Evolutionary conservation across 2,329 filamentous ascomycete genomes (phyloP).

Genomic region (Pleurostoma richardsiae): DNA sequence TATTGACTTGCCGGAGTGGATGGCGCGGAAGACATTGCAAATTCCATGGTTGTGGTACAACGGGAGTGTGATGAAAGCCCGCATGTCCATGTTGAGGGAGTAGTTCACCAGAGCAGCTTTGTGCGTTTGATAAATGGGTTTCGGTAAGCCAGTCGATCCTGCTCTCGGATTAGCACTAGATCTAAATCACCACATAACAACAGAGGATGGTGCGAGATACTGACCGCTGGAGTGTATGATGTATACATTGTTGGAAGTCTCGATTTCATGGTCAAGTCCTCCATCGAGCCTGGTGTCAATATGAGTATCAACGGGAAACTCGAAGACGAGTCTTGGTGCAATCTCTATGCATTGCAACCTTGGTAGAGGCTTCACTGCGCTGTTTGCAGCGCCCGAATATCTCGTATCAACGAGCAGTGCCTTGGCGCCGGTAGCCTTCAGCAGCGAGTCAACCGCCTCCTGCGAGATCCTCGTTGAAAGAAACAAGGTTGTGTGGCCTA

Average conservation of each 20-base stretch:
- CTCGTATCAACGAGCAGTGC: slow-evolving; percentile 17
- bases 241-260: slow-evolving; percentile 15
- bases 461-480: slow-evolving; percentile 27
- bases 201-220: not conserved
- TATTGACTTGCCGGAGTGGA: slow-evolving; percentile 44
- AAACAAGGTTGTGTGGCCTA: slow-evolving; percentile 43
- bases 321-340: slow-evolving; percentile 16
- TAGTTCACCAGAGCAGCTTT: slow-evolving; percentile 43
- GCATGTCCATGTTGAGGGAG: slow-evolving; percentile 29
- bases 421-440: slow-evolving; percentile 17
- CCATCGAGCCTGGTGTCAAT: slow-evolving; percentile 20
- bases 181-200: not conserved
- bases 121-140: slow-evolving; percentile 57
- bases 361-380: slow-evolving; percentile 10
- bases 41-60: slow-evolving; percentile 57
- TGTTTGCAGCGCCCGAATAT: slow-evolving; percentile 13
- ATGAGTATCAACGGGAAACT: slow-evolving; percentile 22
- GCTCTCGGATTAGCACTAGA: slow-evolving; percentile 19
- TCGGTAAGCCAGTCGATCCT: slow-evolving; percentile 58
- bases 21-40: slow-evolving; percentile 45
- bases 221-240: slow-evolving; percentile 29
- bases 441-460: slow-evolving; percentile 22
- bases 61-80: slow-evolving; percentile 49
- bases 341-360: slow-evolving; percentile 18
- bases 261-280: slow-evolving; percentile 21